phyloP scores from a whole-genome alignment of 2,329 filamentous ascomycete genomes.

The Aspergillus fructus region DNA sequence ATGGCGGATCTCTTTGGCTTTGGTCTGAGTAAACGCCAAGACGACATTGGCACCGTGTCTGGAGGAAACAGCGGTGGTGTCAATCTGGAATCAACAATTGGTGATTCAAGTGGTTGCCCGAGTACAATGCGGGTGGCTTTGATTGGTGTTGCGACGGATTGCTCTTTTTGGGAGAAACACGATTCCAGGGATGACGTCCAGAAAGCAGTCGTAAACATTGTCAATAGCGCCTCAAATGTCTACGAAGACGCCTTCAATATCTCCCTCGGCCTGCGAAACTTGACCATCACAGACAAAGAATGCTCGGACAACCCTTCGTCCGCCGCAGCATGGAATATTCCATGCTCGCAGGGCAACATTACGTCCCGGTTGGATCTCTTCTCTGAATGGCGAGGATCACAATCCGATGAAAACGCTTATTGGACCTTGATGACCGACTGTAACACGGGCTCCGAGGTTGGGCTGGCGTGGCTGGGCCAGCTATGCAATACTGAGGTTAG shows the following conservation, averaged over 20 bases:
- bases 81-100: conserved; percentile 76
- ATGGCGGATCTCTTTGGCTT: conserved; percentile 67
- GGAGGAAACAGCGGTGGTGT: conserved; percentile 78
- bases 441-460: conserved; percentile 79
- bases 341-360: conserved; percentile 62
- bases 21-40: conserved; percentile 60
- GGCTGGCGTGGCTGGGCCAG: conserved; percentile 89
- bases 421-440: conserved; percentile 88
- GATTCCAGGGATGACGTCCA: conserved; percentile 63
- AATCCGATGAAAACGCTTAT: conserved; percentile 79
- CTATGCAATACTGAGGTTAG: conserved; percentile 64
- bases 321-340: conserved; percentile 79
- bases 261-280: conserved; percentile 81
- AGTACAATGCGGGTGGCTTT: conserved; percentile 87
- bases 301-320: conserved; percentile 70
- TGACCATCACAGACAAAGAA: conserved; percentile 71
- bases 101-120: conserved; percentile 79
- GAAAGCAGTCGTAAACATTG: conserved; percentile 74
- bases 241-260: conserved; percentile 95
- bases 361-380: conserved; percentile 81
- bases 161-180: conserved; percentile 77
- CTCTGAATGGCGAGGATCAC: conserved; percentile 79
- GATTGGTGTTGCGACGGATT: conserved; percentile 90
- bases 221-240: conserved; percentile 82
- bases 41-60: conserved; percentile 65